Evolutionary conservation across 1,284 basidiomycete genomes (phyloP).

Genomic region (Somion occarium): DNA sequence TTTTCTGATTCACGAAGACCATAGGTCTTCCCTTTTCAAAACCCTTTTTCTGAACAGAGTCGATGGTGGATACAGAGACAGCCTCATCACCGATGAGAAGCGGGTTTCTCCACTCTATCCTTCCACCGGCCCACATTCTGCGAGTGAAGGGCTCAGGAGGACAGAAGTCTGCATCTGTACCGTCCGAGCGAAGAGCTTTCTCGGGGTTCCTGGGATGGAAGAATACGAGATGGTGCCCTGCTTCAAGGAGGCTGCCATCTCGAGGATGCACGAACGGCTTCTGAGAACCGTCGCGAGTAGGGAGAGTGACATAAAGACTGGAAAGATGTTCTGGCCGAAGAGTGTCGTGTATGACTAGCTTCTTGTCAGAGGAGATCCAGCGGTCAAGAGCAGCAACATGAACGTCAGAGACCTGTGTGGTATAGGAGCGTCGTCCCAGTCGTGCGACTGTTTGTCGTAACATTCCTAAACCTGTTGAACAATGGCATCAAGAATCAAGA

Average conservation of each 20-base stretch:
- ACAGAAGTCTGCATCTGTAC: constrained; percentile 67
- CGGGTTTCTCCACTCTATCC: constrained; percentile 59
- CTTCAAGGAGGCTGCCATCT: constrained; percentile 41
- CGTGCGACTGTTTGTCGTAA: background rate
- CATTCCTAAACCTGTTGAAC: too few species aligned
- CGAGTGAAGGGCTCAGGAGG: constrained; percentile 73
- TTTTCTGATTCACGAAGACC: constrained; percentile 75
- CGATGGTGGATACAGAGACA: constrained; percentile 45
- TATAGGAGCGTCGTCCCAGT: constrained; percentile 11
- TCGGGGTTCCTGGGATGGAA: constrained; percentile 69
- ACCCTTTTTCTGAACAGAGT: constrained; percentile 61
- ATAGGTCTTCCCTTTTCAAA: constrained; percentile 54
- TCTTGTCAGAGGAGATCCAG: constrained; percentile 47
- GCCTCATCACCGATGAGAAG: constrained; percentile 55
- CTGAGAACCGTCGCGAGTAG: constrained; percentile 58
- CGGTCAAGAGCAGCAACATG: constrained; percentile 34
- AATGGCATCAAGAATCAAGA: too few species aligned
- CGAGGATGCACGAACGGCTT: constrained; percentile 36
- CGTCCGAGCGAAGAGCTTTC: constrained; percentile 55
- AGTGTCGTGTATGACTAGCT: constrained; percentile 37
- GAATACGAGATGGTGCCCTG: constrained; percentile 71
- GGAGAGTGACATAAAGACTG: constrained; percentile 63
- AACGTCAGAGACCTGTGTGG: constrained; percentile 11
- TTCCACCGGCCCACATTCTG: constrained; percentile 83
- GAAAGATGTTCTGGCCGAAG: constrained; percentile 49